Evolutionary conservation across 352 stramenopile species (phyloP), one percentile per base, ranked within the genome.

Genomic region (Thalassiosira livingstoniorum): DNA sequence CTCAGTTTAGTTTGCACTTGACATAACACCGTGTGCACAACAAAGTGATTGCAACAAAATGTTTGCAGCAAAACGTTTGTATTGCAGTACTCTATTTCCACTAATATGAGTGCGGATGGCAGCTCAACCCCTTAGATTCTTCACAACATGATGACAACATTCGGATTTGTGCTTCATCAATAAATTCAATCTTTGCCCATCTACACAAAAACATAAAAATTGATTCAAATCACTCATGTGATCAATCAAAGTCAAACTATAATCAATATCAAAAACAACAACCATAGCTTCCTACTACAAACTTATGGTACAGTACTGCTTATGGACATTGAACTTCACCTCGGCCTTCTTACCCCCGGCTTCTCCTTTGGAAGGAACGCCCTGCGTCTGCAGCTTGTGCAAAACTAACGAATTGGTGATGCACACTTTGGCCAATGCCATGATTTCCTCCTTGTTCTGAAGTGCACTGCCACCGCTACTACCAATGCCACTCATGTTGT

Each of bases 351-450:
- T 1, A 54, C 29, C 60, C 15, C 4, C 82, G 39, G n/a, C 25
- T 18, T 37, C 25, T 53, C 61, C 25, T 32, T 45, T 64, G 21
- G 4, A 35, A 15, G 27, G 31, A 60, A 34, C 32, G 25, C 42
- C 13, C 45, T 65, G 35, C 18, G 60, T 66, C 53, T 42, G 15
- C 37, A 94, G 60, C 51, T 89, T 91, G 43, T 83, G 66, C 7
- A 92, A 54, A 63, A 88, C 92, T 11, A 94, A 60, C 0, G 83
- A 88, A 63, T 92, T 92, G 4, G 80, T 75, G 61, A 94, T 57
- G 43, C 80, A 92, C 31, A 92, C 82, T 75, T 94, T 94, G 1
- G 72, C 37, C 13, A 92, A 57, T 66, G 57, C 65, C 34, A 68
- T 57, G 5, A 89, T 43, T 45, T 92, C 87, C 7, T 85, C 77